Conservation (phyloP, 164 flowering plant genomes). For the Piper longum region DNA sequence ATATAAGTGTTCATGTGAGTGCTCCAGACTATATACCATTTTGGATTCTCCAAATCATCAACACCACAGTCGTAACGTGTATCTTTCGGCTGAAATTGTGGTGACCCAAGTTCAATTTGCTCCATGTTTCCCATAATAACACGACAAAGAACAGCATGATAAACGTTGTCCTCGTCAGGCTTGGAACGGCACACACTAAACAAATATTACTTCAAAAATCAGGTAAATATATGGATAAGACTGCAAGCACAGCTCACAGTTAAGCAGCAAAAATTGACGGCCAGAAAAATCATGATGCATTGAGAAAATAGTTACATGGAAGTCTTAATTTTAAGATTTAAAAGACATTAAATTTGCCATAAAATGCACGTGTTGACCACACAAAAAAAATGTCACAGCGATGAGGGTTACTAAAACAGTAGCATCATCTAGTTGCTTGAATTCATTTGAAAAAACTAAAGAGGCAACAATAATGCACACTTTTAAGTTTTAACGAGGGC, state of each 20-base stretch:
- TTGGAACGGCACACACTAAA: slow-evolving; percentile 27
- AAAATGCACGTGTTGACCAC: too few relatives aligned
- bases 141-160: slow-evolving; percentile 39
- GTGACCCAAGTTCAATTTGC: slow-evolving; percentile 31
- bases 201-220: not conserved
- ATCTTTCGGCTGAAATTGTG: slow-evolving; percentile 30
- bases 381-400: too few relatives aligned
- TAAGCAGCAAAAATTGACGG: too few relatives aligned
- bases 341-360: too few relatives aligned
- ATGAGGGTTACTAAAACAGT: too few relatives aligned
- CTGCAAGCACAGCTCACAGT: not conserved
- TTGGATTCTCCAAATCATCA: slow-evolving; percentile 38
- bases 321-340: too few relatives aligned
- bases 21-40: slow-evolving; percentile 41
- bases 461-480: too few relatives aligned
- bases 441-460: too few relatives aligned
- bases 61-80: slow-evolving; percentile 37
- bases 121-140: slow-evolving; percentile 49
- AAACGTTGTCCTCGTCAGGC: slow-evolving; percentile 28
- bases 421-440: too few relatives aligned
- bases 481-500: too few relatives aligned
- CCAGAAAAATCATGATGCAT: too few relatives aligned
- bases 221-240: not conserved
- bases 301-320: too few relatives aligned
- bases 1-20: slow-evolving; percentile 37